Conservation (phyloP, 2,329 filamentous ascomycete genomes). For the Alternaria sp. region DNA sequence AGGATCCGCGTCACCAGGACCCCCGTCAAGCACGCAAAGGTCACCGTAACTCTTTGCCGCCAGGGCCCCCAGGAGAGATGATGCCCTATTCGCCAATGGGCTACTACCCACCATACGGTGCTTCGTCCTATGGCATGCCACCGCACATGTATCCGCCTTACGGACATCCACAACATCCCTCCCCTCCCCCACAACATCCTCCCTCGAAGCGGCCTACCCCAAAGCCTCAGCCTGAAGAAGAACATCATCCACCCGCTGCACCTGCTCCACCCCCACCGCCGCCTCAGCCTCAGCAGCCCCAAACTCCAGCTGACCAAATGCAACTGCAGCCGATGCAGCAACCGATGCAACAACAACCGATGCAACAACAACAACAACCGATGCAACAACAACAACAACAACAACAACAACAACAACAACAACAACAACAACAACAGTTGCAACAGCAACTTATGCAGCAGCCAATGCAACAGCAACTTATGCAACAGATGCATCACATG, state of each 20-base stretch:
- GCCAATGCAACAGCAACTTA: conserved; percentile 14
- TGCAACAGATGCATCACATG: conserved; percentile 18
- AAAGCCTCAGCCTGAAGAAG: conserved; percentile 34
- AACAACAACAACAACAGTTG: conserved; percentile 8
- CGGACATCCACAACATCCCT: conserved; percentile 31
- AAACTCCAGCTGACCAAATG: conserved; percentile 19
- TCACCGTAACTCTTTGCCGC: conserved; percentile 50
- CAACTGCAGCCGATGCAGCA: conserved; percentile 10
- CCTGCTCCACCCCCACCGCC: conserved; percentile 24
- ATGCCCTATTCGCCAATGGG: conserved; percentile 45
- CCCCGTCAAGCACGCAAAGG: conserved; percentile 28
- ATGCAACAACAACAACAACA: conserved; percentile 7
- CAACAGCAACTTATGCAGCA: conserved; percentile 24
- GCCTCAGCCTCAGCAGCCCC: conserved; percentile 28
- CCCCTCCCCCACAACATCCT: conserved; percentile 39
- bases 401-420: conserved; percentile 9
- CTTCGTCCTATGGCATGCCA: conserved; percentile 40
- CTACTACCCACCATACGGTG: conserved; percentile 44
- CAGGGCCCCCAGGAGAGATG: conserved; percentile 40
- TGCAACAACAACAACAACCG: conserved; percentile 8
- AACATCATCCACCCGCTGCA: conserved; percentile 37
- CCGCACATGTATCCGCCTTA: conserved; percentile 41
- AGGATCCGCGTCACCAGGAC: conserved; percentile 16
- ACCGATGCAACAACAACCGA: conserved; percentile 14
- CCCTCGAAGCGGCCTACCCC: conserved; percentile 43